Conservation (phyloP, 2,329 filamentous ascomycete genomes). For the Penicillium sp. region DNA sequence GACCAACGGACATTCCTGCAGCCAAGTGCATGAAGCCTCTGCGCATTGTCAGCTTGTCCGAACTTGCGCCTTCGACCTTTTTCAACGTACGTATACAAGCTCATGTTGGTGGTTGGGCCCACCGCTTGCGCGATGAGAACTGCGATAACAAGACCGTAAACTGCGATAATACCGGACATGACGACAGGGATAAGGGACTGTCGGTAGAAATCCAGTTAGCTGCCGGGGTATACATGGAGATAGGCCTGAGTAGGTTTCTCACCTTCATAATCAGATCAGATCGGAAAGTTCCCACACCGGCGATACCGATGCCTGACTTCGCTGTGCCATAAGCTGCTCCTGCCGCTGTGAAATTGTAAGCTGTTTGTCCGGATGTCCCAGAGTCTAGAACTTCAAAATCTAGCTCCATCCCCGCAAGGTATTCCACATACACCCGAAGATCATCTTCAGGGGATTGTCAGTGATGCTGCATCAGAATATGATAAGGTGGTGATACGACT, state of each 20-base stretch:
- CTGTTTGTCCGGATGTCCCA: conserved; percentile 5
- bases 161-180: conserved; percentile 99
- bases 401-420: conserved; percentile 8
- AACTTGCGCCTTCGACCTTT: conserved; percentile 10
- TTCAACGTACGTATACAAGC: conserved; percentile 72
- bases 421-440: conserved; percentile 51
- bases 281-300: conserved; percentile 66
- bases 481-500: conserved; percentile 24
- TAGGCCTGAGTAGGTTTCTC: conserved; percentile 16
- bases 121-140: conserved; percentile 94
- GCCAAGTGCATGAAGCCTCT: conserved; percentile 93
- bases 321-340: conserved; percentile 69
- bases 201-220: conserved; percentile 20
- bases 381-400: neutral
- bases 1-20: conserved; percentile 84
- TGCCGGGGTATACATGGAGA: neutral
- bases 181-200: conserved; percentile 59
- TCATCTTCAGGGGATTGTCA: conserved; percentile 46
- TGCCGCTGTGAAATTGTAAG: conserved; percentile 50
- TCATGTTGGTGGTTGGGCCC: conserved; percentile 70
- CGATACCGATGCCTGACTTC: conserved; percentile 68
- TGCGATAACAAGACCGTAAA: conserved; percentile 95
- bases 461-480: conserved; percentile 12
- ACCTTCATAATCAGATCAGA: conserved; percentile 71
- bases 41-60: conserved; percentile 23